These are phyloP conservation scores for Saccharomycopsis sp. DNA, from an alignment of 805 yeast species.

Conservation along the genomic window DNA sequence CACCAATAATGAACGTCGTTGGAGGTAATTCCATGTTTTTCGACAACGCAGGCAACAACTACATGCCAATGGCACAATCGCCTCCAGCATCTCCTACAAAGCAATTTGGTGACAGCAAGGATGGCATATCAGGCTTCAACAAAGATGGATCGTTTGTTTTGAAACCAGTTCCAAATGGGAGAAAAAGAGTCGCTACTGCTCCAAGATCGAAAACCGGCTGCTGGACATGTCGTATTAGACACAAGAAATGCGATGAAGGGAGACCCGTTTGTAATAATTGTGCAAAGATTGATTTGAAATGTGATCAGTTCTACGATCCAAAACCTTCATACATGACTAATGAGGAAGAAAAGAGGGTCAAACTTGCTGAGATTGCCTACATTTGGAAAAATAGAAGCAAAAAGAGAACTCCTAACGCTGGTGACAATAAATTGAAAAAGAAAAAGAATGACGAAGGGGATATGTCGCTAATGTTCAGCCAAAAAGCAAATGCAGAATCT, in stretches of 20 bases:
- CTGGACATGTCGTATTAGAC: conserved; percentile 53
- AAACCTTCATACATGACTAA: conserved; percentile 21
- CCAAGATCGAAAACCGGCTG: conserved; percentile 43
- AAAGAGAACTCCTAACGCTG: conserved; percentile 10
- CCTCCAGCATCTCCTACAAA: conserved; percentile 18
- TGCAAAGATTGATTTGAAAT: conserved; percentile 20
- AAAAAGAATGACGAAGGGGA: no score
- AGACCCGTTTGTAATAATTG: conserved; percentile 38
- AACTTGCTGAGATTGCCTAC: conserved; percentile 21
- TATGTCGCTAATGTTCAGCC: neutral
- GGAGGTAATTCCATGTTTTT: neutral
- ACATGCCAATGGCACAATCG: conserved; percentile 5
- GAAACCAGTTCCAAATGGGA: conserved; percentile 20
- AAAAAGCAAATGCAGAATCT: conserved; percentile 3
- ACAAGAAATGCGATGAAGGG: conserved; percentile 54
- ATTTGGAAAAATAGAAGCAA: conserved; percentile 20
- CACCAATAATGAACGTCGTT: neutral
- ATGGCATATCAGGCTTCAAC: conserved; percentile 7
- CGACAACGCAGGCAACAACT: neutral
- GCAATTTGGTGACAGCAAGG: no score
- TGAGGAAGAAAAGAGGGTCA: conserved; percentile 18
- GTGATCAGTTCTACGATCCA: conserved; percentile 21
- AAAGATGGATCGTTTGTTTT: conserved; percentile 10
- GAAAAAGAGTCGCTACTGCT: conserved; percentile 21
- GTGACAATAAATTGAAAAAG: neutral